Evolutionary conservation across 1,284 basidiomycete species (phyloP).

Genomic region (Laetiporus sulphureus): DNA sequence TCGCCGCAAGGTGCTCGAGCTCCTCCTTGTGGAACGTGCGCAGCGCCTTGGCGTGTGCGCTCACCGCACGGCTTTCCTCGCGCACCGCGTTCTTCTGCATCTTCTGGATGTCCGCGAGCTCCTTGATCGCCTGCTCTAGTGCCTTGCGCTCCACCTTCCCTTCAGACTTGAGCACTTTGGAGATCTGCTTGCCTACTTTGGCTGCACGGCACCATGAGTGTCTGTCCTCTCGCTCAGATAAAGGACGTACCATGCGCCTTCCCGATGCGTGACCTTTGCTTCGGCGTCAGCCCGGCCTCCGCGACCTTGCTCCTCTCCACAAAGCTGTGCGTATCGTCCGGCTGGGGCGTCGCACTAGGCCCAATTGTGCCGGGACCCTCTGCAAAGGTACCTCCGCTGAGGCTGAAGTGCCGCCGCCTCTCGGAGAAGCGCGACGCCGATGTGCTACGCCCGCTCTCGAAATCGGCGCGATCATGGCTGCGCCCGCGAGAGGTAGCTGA

Average conservation of each 20-base stretch:
- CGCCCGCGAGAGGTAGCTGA: constrained; percentile 1
- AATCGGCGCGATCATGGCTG: constrained; percentile 6
- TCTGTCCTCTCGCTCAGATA: background rate
- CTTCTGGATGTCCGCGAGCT: constrained; percentile 47
- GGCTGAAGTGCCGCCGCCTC: constrained; percentile 24
- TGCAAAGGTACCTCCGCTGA: constrained; percentile 39
- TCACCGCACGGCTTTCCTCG: constrained; percentile 40
- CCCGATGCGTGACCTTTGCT: constrained; percentile 38
- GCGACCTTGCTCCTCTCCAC: constrained; percentile 32
- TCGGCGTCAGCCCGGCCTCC: constrained; percentile 35
- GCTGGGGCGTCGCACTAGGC: constrained; percentile 27
- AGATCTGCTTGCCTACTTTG: constrained; percentile 40
- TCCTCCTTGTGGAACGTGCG: constrained; percentile 42
- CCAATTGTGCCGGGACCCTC: constrained; percentile 42
- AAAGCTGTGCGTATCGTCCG: constrained; percentile 28
- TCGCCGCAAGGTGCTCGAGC: constrained; percentile 38
- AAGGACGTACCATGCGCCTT: constrained; percentile 39
- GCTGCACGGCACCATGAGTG: constrained; percentile 1
- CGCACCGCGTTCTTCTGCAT: constrained; percentile 46
- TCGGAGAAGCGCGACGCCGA: constrained; percentile 25
- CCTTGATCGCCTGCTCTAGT: constrained; percentile 37
- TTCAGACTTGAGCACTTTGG: constrained; percentile 48
- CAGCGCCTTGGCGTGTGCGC: constrained; percentile 36
- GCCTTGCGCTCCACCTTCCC: constrained; percentile 45
- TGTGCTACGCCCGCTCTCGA: constrained; percentile 16